phyloP scores from a whole-genome alignment of 2,329 filamentous ascomycete species.

The Pseudogymnoascus sp. region DNA sequence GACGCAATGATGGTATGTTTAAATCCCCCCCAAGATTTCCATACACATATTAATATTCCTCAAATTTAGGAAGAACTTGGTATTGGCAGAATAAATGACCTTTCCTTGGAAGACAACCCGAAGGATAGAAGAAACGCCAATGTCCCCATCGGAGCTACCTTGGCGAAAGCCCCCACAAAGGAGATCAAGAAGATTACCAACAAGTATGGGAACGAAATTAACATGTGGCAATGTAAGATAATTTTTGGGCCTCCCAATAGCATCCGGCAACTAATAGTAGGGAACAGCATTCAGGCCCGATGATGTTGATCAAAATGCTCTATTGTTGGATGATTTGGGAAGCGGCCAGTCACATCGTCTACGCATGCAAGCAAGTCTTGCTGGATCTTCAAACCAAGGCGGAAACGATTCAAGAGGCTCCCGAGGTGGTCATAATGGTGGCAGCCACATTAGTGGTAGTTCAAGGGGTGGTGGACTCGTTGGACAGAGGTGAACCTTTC shows the following conservation, averaged over 20 bases:
- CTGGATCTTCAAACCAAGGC: background rate
- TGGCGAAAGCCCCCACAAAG: background rate
- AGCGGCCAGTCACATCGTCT: slow-evolving; percentile 9
- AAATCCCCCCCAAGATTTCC: background rate
- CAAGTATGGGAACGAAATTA: background rate
- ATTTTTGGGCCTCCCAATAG: background rate
- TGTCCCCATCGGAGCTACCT: background rate
- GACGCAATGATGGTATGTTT: background rate
- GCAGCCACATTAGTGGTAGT: background rate
- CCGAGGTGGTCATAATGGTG: background rate
- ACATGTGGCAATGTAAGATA: background rate
- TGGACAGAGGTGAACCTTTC: background rate
- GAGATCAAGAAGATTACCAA: background rate
- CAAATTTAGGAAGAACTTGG: slow-evolving; percentile 26
- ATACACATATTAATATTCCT: background rate
- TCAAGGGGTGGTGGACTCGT: background rate
- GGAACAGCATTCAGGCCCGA: background rate
- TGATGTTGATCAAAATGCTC: slow-evolving; percentile 10
- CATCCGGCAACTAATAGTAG: background rate
- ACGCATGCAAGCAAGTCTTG: slow-evolving; percentile 1
- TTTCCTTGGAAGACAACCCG: slow-evolving; percentile 22
- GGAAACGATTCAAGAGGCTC: background rate
- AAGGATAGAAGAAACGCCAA: background rate
- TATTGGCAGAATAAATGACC: slow-evolving; percentile 20
- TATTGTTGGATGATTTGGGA: slow-evolving; percentile 1